Evolutionary conservation across 2,329 filamentous ascomycete genomes (phyloP).

Genomic region (Ophiosphaerella narmari): DNA sequence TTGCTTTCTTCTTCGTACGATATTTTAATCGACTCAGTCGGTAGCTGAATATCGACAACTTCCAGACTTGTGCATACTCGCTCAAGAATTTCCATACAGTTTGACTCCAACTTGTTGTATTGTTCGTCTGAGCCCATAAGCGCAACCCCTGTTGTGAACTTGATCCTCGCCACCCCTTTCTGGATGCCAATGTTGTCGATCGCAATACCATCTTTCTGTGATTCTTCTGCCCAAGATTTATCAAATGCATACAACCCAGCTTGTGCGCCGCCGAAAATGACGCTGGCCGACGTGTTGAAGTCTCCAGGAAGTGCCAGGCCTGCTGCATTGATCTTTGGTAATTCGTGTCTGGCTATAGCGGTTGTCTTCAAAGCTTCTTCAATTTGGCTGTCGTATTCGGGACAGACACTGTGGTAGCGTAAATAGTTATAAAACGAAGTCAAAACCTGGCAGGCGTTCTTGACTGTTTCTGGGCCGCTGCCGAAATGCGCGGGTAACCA

Average conservation of each 20-base stretch:
- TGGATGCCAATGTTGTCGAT: slow-evolving; percentile 47
- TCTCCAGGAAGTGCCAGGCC: slow-evolving; percentile 67
- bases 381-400: slow-evolving; percentile 74
- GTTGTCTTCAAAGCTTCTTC: slow-evolving; percentile 69
- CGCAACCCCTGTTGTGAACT: slow-evolving; percentile 57
- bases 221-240: slow-evolving; percentile 48
- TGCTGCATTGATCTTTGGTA: slow-evolving; percentile 63
- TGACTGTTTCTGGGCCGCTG: slow-evolving; percentile 55
- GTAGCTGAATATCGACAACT: slow-evolving; percentile 55
- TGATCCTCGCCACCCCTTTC: slow-evolving; percentile 53
- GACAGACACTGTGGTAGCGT: slow-evolving; percentile 81
- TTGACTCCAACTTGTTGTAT: slow-evolving; percentile 42
- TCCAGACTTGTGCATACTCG: slow-evolving; percentile 42
- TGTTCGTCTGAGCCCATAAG: slow-evolving; percentile 51
- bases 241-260: slow-evolving; percentile 49
- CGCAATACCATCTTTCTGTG: slow-evolving; percentile 20
- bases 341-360: slow-evolving; percentile 67
- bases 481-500: slow-evolving; percentile 61
- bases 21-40: slow-evolving; percentile 46
- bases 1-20: slow-evolving; percentile 53
- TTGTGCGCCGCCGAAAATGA: slow-evolving; percentile 65
- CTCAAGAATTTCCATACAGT: slow-evolving; percentile 22
- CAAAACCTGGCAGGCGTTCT: slow-evolving; percentile 69
- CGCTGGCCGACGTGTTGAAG: slow-evolving; percentile 78
- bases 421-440: slow-evolving; percentile 90